A percentile compares a stretch with the other conserved stretches of the same genome.
Conservation (phyloP, 2,329 filamentous ascomycete species). For the Phyllosticta paracitricarpa region DNA sequence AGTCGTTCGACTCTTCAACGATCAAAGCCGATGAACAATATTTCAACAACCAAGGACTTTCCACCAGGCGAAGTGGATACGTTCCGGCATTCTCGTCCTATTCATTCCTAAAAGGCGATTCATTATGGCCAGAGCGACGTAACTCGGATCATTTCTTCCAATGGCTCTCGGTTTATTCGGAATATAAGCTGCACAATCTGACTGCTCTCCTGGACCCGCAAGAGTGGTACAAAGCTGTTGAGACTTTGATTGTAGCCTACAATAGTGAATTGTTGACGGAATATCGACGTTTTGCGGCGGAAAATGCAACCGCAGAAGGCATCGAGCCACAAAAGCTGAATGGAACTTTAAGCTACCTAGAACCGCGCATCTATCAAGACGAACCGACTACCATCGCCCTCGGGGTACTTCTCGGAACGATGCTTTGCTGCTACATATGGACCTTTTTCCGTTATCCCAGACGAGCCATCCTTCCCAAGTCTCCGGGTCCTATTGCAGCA, state of each 20-base stretch:
- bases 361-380: background rate
- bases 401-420: background rate
- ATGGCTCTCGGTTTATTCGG: background rate
- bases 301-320: background rate
- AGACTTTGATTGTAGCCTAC: background rate
- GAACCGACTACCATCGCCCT: background rate
- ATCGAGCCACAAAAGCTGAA: background rate
- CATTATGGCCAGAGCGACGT: background rate
- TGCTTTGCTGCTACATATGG: background rate
- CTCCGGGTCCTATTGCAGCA: background rate
- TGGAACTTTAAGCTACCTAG: background rate
- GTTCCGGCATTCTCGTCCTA: too few relatives aligned
- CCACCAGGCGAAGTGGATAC: too few relatives aligned
- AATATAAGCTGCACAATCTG: background rate
- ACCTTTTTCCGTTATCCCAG: background rate
- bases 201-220: background rate
- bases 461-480: background rate
- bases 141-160: background rate
- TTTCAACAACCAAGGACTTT: too few relatives aligned
- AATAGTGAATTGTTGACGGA: background rate
- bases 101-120: too few relatives aligned
- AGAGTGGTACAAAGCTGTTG: too few relatives aligned
- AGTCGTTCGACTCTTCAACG: too few relatives aligned
- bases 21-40: too few relatives aligned
- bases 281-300: background rate